A percentile compares a stretch with the other conserved stretches of the same genome.
Conservation (phyloP, 1,284 basidiomycete genomes). For the Phenoliferia sp. region DNA sequence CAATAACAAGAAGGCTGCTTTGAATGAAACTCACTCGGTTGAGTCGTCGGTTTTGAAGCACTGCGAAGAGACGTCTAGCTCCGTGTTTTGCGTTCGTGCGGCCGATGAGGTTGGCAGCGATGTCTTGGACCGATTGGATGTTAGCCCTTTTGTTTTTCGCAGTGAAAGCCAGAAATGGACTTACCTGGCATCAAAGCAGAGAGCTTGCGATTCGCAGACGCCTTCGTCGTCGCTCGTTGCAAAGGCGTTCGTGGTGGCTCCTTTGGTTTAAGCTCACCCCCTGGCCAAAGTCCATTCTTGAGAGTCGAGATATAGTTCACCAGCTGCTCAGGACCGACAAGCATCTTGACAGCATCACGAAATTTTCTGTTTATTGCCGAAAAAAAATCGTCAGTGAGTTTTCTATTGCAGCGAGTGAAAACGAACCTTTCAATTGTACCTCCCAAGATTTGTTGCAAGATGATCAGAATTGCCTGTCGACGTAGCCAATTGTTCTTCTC, state of each 20-base stretch:
- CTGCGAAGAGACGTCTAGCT: slow-evolving; percentile 82
- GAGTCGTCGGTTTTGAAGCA: slow-evolving; percentile 82
- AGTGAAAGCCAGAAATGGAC: neutral
- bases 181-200: slow-evolving; percentile 82
- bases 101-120: slow-evolving; percentile 94
- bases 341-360: slow-evolving; percentile 64
- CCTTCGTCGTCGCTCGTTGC: slow-evolving; percentile 70
- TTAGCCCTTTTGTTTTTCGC: too few relatives aligned
- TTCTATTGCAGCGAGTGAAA: too few relatives aligned
- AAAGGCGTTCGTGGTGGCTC: slow-evolving; percentile 63
- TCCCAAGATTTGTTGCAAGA: slow-evolving; percentile 89
- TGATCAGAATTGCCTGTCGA: slow-evolving; percentile 92
- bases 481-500: slow-evolving; percentile 93
- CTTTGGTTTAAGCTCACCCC: slow-evolving; percentile 62
- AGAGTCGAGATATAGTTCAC: slow-evolving; percentile 62
- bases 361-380: slow-evolving; percentile 64
- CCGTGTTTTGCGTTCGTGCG: slow-evolving; percentile 86
- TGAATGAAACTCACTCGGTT: slow-evolving; percentile 49
- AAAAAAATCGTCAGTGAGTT: too few relatives aligned
- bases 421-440: slow-evolving; percentile 86
- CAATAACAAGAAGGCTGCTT: neutral
- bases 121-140: slow-evolving; percentile 51
- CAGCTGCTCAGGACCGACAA: slow-evolving; percentile 62
- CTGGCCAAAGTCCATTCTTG: slow-evolving; percentile 74
- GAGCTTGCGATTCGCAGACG: slow-evolving; percentile 81